Evolutionary conservation across 1,284 basidiomycete genomes (phyloP).

Genomic region (Ustilago esculenta): DNA sequence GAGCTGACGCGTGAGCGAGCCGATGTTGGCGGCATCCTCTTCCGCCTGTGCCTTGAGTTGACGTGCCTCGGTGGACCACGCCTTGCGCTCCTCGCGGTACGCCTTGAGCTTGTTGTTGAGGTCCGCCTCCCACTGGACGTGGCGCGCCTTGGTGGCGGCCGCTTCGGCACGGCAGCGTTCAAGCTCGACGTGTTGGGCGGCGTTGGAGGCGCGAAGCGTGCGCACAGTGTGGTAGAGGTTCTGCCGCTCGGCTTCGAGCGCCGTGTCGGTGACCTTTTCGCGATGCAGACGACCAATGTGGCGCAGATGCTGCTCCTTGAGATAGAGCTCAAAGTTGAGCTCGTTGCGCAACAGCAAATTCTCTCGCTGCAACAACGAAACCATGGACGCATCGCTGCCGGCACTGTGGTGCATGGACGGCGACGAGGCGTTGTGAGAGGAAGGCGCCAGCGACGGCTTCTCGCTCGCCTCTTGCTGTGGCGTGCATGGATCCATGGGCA

Average conservation of each 20-base stretch:
- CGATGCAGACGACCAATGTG: slow-evolving; percentile 67
- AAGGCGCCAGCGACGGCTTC: slow-evolving; percentile 5
- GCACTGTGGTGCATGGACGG: neutral
- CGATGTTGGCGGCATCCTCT: slow-evolving; percentile 32
- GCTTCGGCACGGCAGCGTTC: slow-evolving; percentile 56
- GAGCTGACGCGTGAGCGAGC: slow-evolving; percentile 35
- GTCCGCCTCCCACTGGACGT: slow-evolving; percentile 62
- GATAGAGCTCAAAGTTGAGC: slow-evolving; percentile 65
- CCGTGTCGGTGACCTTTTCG: slow-evolving; percentile 61
- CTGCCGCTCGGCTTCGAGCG: slow-evolving; percentile 64
- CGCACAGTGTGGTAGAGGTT: slow-evolving; percentile 62
- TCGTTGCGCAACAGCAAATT: slow-evolving; percentile 61
- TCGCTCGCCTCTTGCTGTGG: slow-evolving; percentile 22
- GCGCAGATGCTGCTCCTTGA: slow-evolving; percentile 65
- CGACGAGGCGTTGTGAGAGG: slow-evolving; percentile 1
- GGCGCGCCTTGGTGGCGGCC: slow-evolving; percentile 45
- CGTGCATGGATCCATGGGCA: slow-evolving; percentile 16
- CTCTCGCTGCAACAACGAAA: slow-evolving; percentile 51
- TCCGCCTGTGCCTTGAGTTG: slow-evolving; percentile 54
- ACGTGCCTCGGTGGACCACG: slow-evolving; percentile 48
- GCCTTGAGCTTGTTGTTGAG: slow-evolving; percentile 61
- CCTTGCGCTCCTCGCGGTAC: slow-evolving; percentile 62
- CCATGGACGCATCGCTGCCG: slow-evolving; percentile 19
- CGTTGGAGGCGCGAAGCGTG: slow-evolving; percentile 44
- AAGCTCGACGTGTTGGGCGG: slow-evolving; percentile 24